These are phyloP conservation scores for Ligustrum vulgare DNA, from an alignment of 257 asterid species.

Conservation along the genomic window DNA sequence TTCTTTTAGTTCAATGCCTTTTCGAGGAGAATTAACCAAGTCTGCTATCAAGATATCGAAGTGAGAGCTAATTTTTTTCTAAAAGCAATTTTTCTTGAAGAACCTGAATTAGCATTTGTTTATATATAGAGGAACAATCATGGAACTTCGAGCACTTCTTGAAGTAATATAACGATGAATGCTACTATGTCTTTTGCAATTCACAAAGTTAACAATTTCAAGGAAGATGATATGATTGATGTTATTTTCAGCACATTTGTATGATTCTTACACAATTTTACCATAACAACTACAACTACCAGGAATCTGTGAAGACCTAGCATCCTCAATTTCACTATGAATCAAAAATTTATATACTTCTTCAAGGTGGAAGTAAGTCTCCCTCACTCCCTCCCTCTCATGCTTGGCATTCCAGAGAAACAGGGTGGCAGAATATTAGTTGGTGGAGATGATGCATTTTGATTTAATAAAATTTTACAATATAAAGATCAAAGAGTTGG, in stretches of 20 bases:
- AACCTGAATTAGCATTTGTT: neutral
- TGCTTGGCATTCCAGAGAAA: neutral
- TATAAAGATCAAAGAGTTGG: neutral
- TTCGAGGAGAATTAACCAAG: too few relatives aligned
- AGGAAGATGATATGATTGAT: neutral
- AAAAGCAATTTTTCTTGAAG: too few relatives aligned
- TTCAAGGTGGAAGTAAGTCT: constrained; percentile 83
- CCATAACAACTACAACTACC: constrained; percentile 27
- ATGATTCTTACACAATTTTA: neutral
- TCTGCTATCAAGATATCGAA: too few relatives aligned
- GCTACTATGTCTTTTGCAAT: neutral
- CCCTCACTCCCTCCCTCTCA: constrained; percentile 21
- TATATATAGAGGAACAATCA: neutral
- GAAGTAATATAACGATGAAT: too few relatives aligned
- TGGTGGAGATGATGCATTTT: neutral
- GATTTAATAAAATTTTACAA: neutral
- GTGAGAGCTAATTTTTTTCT: too few relatives aligned
- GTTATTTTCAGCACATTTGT: neutral
- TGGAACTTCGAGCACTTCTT: neutral
- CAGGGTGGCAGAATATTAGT: too few relatives aligned
- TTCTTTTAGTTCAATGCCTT: too few relatives aligned
- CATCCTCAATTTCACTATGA: constrained; percentile 41
- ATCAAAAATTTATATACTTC: constrained; percentile 80
- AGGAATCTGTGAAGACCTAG: constrained; percentile 84
- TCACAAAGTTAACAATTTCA: too few relatives aligned